These are phyloP conservation scores for Trametes meyenii DNA, from an alignment of 768 basidiomycete genomes.

Conservation along the genomic window DNA sequence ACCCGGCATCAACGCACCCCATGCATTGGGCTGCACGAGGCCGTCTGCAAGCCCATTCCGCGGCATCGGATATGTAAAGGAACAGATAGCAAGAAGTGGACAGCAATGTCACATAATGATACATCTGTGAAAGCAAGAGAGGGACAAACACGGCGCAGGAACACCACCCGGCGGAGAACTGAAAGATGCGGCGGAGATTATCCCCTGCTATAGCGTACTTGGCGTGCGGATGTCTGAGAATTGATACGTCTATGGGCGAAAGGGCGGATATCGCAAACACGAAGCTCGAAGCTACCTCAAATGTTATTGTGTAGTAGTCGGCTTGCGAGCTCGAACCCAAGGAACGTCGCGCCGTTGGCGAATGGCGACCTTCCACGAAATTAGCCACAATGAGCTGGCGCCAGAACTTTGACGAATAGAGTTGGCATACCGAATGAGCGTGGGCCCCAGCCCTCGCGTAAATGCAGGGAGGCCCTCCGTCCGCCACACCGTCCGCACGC, in stretches of 20 bases:
- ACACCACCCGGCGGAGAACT: not conserved
- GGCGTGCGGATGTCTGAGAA: not conserved
- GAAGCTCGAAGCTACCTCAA: not conserved
- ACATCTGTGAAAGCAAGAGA: not conserved
- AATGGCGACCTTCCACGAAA: slow-evolving; percentile 73
- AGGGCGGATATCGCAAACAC: not conserved
- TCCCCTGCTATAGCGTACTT: slow-evolving; percentile 5
- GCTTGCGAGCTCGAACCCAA: slow-evolving; percentile 93
- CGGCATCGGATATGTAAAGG: not conserved
- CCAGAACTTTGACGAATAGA: slow-evolving; percentile 9
- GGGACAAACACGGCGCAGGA: not conserved
- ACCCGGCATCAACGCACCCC: not conserved
- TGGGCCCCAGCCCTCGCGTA: slow-evolving; percentile 88
- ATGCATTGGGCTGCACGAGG: no score
- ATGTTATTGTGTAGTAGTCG: slow-evolving; percentile 53
- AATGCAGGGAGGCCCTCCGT: slow-evolving; percentile 86
- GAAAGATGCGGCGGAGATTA: slow-evolving; percentile 3
- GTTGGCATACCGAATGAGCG: slow-evolving; percentile 76
- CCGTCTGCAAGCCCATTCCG: not conserved
- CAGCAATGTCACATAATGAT: not conserved
- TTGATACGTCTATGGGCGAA: not conserved
- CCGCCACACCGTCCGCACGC: slow-evolving; percentile 79
- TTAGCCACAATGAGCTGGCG: not conserved
- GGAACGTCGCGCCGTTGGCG: slow-evolving; percentile 95
- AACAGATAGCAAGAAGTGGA: not conserved